A percentile compares a stretch with the other conserved stretches of the same genome.
Evolutionary conservation across 371 early-diverging fungal species (phyloP).

Genomic region (Mucor irregularis): DNA sequence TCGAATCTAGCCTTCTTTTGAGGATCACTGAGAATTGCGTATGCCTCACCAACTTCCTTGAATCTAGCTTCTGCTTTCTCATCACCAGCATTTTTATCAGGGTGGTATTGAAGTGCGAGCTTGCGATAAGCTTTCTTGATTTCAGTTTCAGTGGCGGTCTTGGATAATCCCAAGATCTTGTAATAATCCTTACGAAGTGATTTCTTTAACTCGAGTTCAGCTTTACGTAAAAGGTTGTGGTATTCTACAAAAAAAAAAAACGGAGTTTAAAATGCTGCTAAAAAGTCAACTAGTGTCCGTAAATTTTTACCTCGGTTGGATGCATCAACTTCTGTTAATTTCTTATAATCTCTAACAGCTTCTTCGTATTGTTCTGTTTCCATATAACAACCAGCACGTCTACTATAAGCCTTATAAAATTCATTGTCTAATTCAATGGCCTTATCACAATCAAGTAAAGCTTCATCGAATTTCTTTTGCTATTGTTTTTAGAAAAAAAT

Average conservation of each 20-base stretch:
- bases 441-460: slow-evolving; percentile 68
- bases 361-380: slow-evolving; percentile 81
- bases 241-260: slow-evolving; percentile 47
- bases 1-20: slow-evolving; percentile 81
- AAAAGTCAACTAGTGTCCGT: too few species aligned
- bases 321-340: slow-evolving; percentile 62
- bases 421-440: slow-evolving; percentile 67
- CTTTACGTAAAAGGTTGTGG: slow-evolving; percentile 59
- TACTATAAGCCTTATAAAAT: slow-evolving; percentile 72
- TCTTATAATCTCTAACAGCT: slow-evolving; percentile 75
- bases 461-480: slow-evolving; percentile 63
- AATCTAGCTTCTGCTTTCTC: slow-evolving; percentile 74
- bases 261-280: neutral
- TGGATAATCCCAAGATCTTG: slow-evolving; percentile 87
- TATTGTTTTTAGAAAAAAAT: slow-evolving; percentile 14
- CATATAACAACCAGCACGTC: slow-evolving; percentile 77
- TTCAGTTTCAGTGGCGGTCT: slow-evolving; percentile 77
- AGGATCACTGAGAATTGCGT: slow-evolving; percentile 75
- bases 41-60: slow-evolving; percentile 85
- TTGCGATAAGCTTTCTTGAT: slow-evolving; percentile 95
- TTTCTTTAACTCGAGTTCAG: slow-evolving; percentile 74
- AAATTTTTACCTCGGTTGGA: slow-evolving; percentile 50
- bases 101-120: slow-evolving; percentile 81
- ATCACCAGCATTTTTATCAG: slow-evolving; percentile 78
- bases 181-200: slow-evolving; percentile 90